A percentile compares a stretch with the other conserved stretches of the same genome.
Conservation (phyloP, 108 stramenopile species). For the Nitzschia sp. region DNA sequence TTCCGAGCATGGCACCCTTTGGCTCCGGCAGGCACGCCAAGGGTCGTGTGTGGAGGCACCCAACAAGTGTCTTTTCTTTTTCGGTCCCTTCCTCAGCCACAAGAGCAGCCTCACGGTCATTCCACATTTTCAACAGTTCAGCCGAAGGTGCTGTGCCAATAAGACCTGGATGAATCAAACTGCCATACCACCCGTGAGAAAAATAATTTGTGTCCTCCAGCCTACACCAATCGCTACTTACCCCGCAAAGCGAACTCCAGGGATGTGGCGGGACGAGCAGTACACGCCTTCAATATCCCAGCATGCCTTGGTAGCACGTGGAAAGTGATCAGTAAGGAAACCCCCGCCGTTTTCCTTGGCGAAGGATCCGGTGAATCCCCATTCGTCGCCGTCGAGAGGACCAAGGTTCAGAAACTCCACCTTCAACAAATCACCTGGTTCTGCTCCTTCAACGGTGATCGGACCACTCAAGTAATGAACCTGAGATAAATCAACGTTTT, state of each 20-base stretch:
- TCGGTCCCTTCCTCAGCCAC: constrained; percentile 58
- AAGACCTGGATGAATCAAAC: constrained; percentile 68
- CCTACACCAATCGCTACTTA: neutral
- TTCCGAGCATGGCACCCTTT: constrained; percentile 69
- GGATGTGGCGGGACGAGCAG: constrained; percentile 39
- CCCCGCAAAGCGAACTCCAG: too few species aligned
- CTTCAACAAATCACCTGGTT: constrained; percentile 66
- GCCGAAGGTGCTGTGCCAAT: constrained; percentile 62
- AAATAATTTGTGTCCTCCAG: too few species aligned
- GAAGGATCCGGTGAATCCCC: constrained; percentile 73
- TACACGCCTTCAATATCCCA: constrained; percentile 78
- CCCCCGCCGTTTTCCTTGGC: constrained; percentile 77
- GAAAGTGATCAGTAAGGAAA: constrained; percentile 67
- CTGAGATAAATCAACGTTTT: constrained; percentile 70
- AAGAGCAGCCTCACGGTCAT: constrained; percentile 59
- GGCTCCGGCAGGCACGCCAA: constrained; percentile 68
- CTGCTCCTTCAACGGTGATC: constrained; percentile 51
- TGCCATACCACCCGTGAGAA: constrained; percentile 51
- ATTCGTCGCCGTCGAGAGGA: constrained; percentile 64
- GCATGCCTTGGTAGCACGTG: constrained; percentile 60
- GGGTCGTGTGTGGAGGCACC: constrained; percentile 60
- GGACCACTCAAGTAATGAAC: constrained; percentile 73
- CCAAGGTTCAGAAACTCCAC: constrained; percentile 68
- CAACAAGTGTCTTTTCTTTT: constrained; percentile 59
- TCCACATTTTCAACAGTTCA: constrained; percentile 71